phyloP scores from a whole-genome alignment of 2,329 filamentous ascomycete genomes.

The Diaporthe longicolla region DNA sequence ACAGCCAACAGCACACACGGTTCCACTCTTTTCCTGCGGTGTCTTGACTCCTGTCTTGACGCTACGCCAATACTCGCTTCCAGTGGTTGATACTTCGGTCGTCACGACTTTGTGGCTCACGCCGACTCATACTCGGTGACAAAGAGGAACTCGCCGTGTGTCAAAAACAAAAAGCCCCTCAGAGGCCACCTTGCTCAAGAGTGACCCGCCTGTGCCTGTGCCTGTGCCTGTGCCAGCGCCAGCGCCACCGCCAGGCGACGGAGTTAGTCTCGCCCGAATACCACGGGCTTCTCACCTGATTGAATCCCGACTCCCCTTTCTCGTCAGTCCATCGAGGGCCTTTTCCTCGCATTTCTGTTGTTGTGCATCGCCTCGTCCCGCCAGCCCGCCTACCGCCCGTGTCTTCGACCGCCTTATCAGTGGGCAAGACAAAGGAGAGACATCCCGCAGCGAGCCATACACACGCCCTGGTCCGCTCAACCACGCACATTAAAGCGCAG shows the following conservation, averaged over 20 bases:
- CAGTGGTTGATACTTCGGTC: constrained; percentile 15
- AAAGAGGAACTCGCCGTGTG: background rate
- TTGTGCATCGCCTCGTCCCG: constrained; percentile 28
- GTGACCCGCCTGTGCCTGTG: constrained; percentile 16
- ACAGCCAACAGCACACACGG: constrained; percentile 32
- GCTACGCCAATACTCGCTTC: constrained; percentile 15
- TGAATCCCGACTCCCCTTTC: constrained; percentile 21
- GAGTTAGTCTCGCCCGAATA: constrained; percentile 34
- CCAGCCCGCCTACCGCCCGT: background rate
- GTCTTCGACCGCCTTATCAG: constrained; percentile 36
- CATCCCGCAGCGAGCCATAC: constrained; percentile 19
- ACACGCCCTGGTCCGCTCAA: constrained; percentile 21
- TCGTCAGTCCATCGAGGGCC: constrained; percentile 22
- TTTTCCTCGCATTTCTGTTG: constrained; percentile 15
- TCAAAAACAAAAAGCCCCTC: background rate
- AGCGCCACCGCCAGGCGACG: constrained; percentile 17
- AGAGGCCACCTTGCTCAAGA: constrained; percentile 17
- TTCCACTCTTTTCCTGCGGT: constrained; percentile 26
- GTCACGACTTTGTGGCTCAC: constrained; percentile 23
- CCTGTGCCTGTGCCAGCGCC: too few species aligned
- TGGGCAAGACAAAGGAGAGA: constrained; percentile 38
- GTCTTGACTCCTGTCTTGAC: constrained; percentile 16
- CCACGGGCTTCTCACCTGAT: constrained; percentile 30
- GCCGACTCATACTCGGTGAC: background rate
- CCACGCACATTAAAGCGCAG: constrained; percentile 35